phyloP scores from a whole-genome alignment of 371 early-diverging fungal genomes.

The Dichotomocladium elegans region DNA sequence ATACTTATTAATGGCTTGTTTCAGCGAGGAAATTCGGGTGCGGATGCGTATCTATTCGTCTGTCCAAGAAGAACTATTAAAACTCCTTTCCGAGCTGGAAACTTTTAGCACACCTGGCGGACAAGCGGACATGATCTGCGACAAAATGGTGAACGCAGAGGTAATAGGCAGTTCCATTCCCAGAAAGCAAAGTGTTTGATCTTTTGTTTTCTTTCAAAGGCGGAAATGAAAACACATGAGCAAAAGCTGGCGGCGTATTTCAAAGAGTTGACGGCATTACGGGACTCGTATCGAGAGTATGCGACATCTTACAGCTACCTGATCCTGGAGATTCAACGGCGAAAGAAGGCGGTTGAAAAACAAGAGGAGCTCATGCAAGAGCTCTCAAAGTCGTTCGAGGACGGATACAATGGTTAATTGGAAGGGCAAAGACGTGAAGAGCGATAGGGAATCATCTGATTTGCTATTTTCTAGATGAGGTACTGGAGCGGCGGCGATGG shows the following conservation, averaged over 20 bases:
- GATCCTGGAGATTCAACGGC: constrained; percentile 35
- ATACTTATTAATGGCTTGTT: neutral
- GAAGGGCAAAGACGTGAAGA: neutral
- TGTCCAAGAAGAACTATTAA: constrained; percentile 24
- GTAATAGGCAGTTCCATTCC: too few relatives aligned
- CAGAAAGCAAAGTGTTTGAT: too few relatives aligned
- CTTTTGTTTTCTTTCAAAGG: neutral
- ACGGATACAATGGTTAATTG: constrained; percentile 21
- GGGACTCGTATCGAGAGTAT: constrained; percentile 35
- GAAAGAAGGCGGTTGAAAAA: constrained; percentile 25
- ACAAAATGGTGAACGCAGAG: constrained; percentile 28
- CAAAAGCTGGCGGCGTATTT: constrained; percentile 26
- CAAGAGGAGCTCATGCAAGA: constrained; percentile 25
- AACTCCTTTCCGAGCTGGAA: constrained; percentile 28
- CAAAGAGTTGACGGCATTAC: constrained; percentile 27
- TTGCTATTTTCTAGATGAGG: constrained; percentile 21
- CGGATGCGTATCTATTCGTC: constrained; percentile 23
- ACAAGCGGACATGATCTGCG: constrained; percentile 28
- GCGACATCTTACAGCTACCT: constrained; percentile 35
- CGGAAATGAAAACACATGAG: constrained; percentile 31
- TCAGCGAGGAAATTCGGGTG: constrained; percentile 29
- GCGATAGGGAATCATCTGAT: neutral
- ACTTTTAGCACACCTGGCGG: constrained; percentile 21
- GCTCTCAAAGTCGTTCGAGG: constrained; percentile 22
- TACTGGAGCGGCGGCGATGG: constrained; percentile 37